Conservation (phyloP, 805 yeast genomes). For the Sungouiozyma intestinalis region DNA sequence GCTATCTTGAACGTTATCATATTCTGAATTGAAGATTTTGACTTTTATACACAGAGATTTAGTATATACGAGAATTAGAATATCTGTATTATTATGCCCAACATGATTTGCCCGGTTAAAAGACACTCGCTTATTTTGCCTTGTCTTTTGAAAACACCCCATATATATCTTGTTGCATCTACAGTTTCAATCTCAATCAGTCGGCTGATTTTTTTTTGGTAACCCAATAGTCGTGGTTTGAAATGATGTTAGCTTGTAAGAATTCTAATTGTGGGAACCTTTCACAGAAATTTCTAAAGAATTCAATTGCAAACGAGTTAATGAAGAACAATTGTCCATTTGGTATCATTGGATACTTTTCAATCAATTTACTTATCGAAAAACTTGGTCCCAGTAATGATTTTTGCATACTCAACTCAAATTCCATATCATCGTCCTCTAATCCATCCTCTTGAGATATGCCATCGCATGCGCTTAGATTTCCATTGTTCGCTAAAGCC, state of each 20-base stretch:
- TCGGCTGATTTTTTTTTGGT: conserved; percentile 4
- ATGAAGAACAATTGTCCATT: conserved; percentile 79
- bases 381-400: conserved; percentile 2
- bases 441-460: neutral
- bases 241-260: conserved; percentile 41
- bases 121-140: too few relatives aligned
- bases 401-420: conserved; percentile 5
- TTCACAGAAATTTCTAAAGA: conserved; percentile 55
- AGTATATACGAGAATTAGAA: neutral
- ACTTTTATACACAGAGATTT: neutral
- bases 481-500: conserved; percentile 7
- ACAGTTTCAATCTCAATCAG: neutral
- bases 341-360: conserved; percentile 40
- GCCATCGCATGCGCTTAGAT: neutral
- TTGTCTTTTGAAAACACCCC: too few relatives aligned
- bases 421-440: conserved; percentile 5
- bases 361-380: conserved; percentile 33
- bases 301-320: conserved; percentile 64
- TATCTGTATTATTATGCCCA: conserved; percentile 2
- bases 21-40: neutral
- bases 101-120: too few relatives aligned
- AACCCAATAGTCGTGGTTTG: conserved; percentile 50
- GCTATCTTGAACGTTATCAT: too few relatives aligned
- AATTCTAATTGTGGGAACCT: conserved; percentile 53
- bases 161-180: neutral